Base-by-base conservation (phyloP, 805 yeast species). In the Cyberlindnera nakhonratchasimensis region DNA sequence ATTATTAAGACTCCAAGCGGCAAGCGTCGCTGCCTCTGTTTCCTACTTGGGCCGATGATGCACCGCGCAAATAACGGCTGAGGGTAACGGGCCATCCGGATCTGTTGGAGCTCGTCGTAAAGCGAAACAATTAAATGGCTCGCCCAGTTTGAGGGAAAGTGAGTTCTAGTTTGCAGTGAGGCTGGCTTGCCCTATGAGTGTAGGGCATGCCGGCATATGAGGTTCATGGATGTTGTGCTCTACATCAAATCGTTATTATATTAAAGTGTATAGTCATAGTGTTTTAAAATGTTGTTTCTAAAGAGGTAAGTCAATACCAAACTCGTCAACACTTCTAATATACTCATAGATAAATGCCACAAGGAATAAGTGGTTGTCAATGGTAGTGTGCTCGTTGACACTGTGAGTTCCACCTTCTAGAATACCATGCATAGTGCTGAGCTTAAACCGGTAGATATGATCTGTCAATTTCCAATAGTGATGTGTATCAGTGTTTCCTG, bases 401-500 rank as follows among this genome's bases (percentile, higher is more conserved):
- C 80, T 73, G 58, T 81, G 86, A 25, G 66, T 63, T 39, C 67
- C 63, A 17, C 58, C 57, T 33, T 65, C 68, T 14, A 53, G 48
- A 32, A 63, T 59, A 25, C 67, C 59, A 30, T 61, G 62, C 26
- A 58, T 51, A 17, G 64, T 59, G 24, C 71, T 73, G 11, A 86
- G 83, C 32, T 71, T 69, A 57, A 71, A 79, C 43, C 90, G 69
- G 65, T 70, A 84, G 39, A 84, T 80, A 54, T 82, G 74, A 28
- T 67, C 60, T 3, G 83, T 74, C 52, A 84, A 63, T 32, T 63
- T 57, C 88, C 87, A 81, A 61, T 80, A 84, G 53, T 74, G 69
- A 43, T 69, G 65, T 5, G 89, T 82, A 55, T 84, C 90, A 3
- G 90, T 83, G 61, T 82, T 82, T 17, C 82, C 89, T 3, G 84